These are phyloP conservation scores for Rhodamnia argentea DNA, from an alignment of 345 rosid species.

Conservation along the genomic window DNA sequence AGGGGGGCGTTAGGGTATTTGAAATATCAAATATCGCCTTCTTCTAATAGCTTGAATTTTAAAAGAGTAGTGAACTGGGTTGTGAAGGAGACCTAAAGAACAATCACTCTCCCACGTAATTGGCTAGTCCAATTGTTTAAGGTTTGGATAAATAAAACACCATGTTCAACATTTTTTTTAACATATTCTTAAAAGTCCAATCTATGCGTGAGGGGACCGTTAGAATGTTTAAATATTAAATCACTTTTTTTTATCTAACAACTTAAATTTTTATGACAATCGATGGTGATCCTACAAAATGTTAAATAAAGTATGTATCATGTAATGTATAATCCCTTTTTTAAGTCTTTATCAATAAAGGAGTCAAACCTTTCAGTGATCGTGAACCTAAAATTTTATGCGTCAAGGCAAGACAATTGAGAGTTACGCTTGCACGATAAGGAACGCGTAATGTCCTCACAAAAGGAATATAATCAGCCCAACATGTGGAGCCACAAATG, in stretches of 20 bases:
- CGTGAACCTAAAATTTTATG: neutral
- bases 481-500: neutral
- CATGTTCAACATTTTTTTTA: too few species aligned
- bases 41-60: too few species aligned
- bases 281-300: too few species aligned
- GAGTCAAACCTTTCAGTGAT: neutral
- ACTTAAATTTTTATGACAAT: too few species aligned
- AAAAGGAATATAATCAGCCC: neutral
- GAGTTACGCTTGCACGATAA: neutral
- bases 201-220: accelerated
- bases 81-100: too few species aligned
- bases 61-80: too few species aligned
- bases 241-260: too few species aligned
- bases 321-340: neutral
- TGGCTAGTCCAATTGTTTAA: neutral
- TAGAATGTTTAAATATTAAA: too few species aligned
- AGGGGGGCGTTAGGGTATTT: too few species aligned
- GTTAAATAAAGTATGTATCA: neutral
- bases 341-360: neutral
- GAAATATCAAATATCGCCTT: too few species aligned
- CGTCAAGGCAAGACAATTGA: neutral
- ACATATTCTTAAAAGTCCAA: neutral
- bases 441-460: neutral
- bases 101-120: neutral
- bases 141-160: neutral